Base-by-base conservation (phyloP, 2,329 filamentous ascomycete genomes). In the Phialemoniopsis sp. region DNA sequence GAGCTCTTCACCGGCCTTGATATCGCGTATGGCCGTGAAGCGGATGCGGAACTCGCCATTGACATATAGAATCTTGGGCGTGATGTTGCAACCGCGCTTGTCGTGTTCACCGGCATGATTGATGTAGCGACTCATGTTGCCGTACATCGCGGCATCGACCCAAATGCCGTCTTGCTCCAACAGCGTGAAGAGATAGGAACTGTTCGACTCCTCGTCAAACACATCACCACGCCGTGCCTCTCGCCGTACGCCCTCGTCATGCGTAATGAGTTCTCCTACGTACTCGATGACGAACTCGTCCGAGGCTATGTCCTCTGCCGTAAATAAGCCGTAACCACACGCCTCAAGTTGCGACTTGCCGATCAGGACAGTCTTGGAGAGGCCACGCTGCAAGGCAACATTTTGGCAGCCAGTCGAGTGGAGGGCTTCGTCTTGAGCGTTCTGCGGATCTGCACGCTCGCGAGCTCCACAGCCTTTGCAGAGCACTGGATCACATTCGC, bases 251-350 rank as follows among this genome's bases (percentile, higher is more conserved):
- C 79, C 80, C 56, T 90, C 86, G 35, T 80, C 72, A 30, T 78
- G 74, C 5, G 78, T 81, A 41, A 91, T 82, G 10, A 89, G 69
- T 57, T 93, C 88, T 34, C 88, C 88, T 3, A 80, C 80, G 56
- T 93, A 93, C 57, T 93, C 88, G 26, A 86, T 84, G 14, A 93
- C 70, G 48, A 86, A 91, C n/a, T 86, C 82, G 38, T 82, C 79
- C 43, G 76, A 71, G 4, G 67, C 66, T 44, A 89, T 80, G 39
- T 79, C 68, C 52, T 88, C 81, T 4, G 80, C 82, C 2, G 82
- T 73, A 54, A 85, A 91, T 0, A 93, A 68, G 0, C 87, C 88
- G 46, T 89, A 88, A 0, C 87, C 87, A 39, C 83, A 78, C 3
- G 70, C 72, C 38, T 76, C 70, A 12, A 90, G 74, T 44, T 80